phyloP scores from a whole-genome alignment of 2,329 filamentous ascomycete species.

The Polychaeton citri region DNA sequence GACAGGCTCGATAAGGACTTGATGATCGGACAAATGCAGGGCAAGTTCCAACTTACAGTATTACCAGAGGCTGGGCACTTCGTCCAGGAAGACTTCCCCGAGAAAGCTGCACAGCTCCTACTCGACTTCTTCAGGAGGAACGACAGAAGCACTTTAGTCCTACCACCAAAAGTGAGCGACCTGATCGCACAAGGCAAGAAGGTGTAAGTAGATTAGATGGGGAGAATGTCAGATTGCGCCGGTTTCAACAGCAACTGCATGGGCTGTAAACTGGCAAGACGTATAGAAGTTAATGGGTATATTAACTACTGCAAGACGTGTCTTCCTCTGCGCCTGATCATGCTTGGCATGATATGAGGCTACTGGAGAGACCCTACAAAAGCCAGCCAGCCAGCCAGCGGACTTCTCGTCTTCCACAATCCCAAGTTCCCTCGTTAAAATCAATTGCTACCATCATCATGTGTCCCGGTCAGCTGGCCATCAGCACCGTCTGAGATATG shows the following conservation, averaged over 20 bases:
- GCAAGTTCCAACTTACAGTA: constrained; percentile 91
- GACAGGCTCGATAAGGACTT: constrained; percentile 82
- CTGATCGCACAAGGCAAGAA: constrained; percentile 37
- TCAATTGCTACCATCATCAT: not conserved
- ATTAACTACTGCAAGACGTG: not conserved
- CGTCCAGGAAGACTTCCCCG: constrained; percentile 86
- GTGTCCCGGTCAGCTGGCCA: not conserved
- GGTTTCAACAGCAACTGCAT: not conserved
- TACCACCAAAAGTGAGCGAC: constrained; percentile 73
- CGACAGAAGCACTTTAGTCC: constrained; percentile 67
- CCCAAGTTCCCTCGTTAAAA: not conserved
- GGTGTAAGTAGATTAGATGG: constrained; percentile 23
- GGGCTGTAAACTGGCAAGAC: not conserved
- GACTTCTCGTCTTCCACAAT: not conserved
- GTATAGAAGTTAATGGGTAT: not conserved
- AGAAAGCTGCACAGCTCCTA: constrained; percentile 72
- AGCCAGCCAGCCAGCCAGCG: not conserved
- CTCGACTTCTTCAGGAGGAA: constrained; percentile 89
- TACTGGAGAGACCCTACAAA: not conserved
- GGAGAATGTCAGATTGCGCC: too few relatives aligned
- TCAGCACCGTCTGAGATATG: not conserved
- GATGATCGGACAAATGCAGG: constrained; percentile 96
- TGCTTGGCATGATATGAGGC: not conserved
- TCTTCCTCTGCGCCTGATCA: not conserved
- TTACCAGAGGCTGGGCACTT: constrained; percentile 94